Evolutionary conservation across 2,329 filamentous ascomycete genomes (phyloP).

Genomic region (Camptophora hylomeconis): DNA sequence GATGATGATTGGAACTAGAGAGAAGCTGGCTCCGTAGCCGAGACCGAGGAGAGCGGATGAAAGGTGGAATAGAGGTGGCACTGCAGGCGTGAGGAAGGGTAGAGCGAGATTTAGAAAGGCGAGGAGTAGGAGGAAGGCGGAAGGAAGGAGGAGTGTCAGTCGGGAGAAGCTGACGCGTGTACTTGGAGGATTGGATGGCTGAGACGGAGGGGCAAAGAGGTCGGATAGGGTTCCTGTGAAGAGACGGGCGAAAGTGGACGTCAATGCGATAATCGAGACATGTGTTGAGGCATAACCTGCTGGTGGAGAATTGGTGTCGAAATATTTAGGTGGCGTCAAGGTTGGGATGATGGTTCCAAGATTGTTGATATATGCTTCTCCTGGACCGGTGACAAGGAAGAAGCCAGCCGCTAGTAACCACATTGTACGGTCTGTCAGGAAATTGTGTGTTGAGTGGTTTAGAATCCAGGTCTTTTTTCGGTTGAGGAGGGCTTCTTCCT

Average conservation of each 20-base stretch:
- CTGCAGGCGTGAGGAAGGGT: conserved; percentile 59
- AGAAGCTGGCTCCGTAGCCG: conserved; percentile 87
- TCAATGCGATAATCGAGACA: conserved; percentile 81
- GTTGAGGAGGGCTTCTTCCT: conserved; percentile 40
- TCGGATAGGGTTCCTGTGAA: conserved; percentile 81
- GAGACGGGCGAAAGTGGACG: conserved; percentile 82
- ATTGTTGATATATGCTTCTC: conserved; percentile 98
- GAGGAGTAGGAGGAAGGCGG: conserved; percentile 58
- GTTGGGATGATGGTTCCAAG: conserved; percentile 87
- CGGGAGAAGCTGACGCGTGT: conserved; percentile 48
- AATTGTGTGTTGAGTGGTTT: conserved; percentile 78
- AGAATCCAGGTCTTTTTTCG: conserved; percentile 81
- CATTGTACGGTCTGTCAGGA: conserved; percentile 83
- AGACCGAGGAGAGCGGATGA: conserved; percentile 75
- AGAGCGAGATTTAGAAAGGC: conserved; percentile 69
- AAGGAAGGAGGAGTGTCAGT: conserved; percentile 63
- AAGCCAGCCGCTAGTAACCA: conserved; percentile 88
- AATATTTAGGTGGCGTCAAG: conserved; percentile 52
- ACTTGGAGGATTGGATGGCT: conserved; percentile 22
- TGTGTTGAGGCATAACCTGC: conserved; percentile 63
- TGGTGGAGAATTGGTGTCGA: conserved; percentile 32
- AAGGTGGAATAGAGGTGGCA: conserved; percentile 70
- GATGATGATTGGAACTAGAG: conserved; percentile 78
- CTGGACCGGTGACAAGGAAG: conserved; percentile 83
- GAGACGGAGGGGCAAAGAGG: conserved; percentile 52